These are phyloP conservation scores for Myxozyma geophila DNA, from an alignment of 805 yeast genomes.

Conservation along the genomic window DNA sequence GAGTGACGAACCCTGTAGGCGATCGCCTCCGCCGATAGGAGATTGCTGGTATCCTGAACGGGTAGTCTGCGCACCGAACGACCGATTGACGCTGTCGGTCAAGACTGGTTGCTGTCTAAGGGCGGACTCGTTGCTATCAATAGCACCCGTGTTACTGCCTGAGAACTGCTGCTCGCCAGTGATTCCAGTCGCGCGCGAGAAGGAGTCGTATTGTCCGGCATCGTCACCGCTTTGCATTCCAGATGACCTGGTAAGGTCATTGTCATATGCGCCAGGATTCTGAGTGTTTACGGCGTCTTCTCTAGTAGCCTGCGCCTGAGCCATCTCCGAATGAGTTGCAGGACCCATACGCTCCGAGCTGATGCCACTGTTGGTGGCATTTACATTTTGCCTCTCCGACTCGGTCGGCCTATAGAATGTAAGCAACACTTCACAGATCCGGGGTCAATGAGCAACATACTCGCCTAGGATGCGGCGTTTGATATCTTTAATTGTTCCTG, in stretches of 20 bases:
- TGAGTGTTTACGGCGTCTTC: background rate
- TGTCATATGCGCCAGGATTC: slow-evolving; percentile 6
- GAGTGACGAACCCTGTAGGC: background rate
- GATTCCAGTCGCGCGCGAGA: background rate
- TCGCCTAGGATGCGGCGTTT: slow-evolving; percentile 22
- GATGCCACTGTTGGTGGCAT: too few species aligned
- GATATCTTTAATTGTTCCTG: slow-evolving; percentile 19
- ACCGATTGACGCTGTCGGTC: background rate
- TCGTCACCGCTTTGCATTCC: background rate
- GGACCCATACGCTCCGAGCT: too few species aligned
- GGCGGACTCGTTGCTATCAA: background rate
- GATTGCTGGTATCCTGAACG: slow-evolving; percentile 2
- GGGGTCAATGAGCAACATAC: slow-evolving; percentile 3
- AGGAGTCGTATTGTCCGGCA: background rate
- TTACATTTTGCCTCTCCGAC: background rate
- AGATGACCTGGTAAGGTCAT: slow-evolving; percentile 7
- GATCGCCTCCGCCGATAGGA: background rate
- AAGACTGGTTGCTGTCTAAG: background rate
- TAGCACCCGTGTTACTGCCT: background rate
- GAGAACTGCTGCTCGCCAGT: background rate
- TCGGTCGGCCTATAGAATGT: background rate
- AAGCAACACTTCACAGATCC: too few species aligned
- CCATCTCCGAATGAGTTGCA: background rate
- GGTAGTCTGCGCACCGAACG: background rate
- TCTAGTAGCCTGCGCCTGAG: slow-evolving; percentile 21